Evolutionary conservation across 139 green algal genomes (phyloP), one percentile per base, ranked within the genome.

Genomic region (Chlorella sorokiniana): DNA sequence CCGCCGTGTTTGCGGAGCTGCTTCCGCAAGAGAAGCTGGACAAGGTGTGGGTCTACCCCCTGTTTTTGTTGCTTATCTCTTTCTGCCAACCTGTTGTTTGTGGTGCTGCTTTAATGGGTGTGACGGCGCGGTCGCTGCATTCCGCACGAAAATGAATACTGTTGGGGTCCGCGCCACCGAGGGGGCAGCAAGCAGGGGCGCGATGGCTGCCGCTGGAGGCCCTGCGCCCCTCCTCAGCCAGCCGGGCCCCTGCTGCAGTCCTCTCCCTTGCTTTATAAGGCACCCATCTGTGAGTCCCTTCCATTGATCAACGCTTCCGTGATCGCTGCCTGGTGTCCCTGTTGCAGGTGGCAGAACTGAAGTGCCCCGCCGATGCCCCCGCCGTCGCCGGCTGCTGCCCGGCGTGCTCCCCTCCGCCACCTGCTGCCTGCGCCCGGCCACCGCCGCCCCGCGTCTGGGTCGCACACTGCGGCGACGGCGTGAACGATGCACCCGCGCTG

Each of bases 401-500:
- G 33, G 42, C 67, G 10, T 54, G 23, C 48, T 67, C 10, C 79
- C 79, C 27, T 33, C 45, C 11, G 67, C 65, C 0, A 35, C 72
- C 25, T 79, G 72, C 52, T 64, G 72, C 72, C 51, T 52, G 35
- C 20, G 38, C 64, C 41, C 18, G 22, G 37, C 27, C 4, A 5
- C 31, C 42, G 38, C 33, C 38, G 37, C 37, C 48, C 18, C 54
- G 63, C 0, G 68, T 33, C 11, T 83, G 92, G 45, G 97, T 99
- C 68, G 97, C 95, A 2, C 97, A 99, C 91, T 94, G 99, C 35
- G 97, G 97, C 4, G 97, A 99, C 84, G 97, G 97, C 51, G 89
- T 99, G 56, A 99, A 99, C 82, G 97, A 99, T 88, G 92, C 93
- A 0, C 97, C 97, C 14, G 97, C 97, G 4, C 90, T 99, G 31